Conservation (phyloP, 257 asterid genomes). For the Solanum raphanifolium region DNA sequence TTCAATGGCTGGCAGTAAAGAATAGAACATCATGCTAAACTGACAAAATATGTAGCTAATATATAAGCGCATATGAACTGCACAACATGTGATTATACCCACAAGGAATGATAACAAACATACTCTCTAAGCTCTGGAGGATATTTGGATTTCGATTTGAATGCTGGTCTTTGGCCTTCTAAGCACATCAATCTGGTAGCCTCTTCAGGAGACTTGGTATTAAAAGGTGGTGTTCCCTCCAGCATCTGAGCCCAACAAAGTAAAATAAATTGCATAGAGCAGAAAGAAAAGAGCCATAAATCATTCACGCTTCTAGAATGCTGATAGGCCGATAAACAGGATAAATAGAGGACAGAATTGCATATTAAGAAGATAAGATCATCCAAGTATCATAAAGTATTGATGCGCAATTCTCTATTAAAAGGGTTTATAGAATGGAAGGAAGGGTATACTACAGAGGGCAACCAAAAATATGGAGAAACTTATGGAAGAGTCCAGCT, state of each 20-base stretch:
- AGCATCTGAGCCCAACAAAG: slow-evolving; percentile 49
- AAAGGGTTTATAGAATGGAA: no score
- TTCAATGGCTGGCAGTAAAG: not conserved
- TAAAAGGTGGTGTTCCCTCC: slow-evolving; percentile 72
- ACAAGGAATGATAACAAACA: not conserved
- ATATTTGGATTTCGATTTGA: slow-evolving; percentile 72
- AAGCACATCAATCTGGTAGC: slow-evolving; percentile 49
- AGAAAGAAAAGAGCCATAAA: not conserved
- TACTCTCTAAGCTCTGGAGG: slow-evolving; percentile 76
- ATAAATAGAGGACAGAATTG: not conserved
- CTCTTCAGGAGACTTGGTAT: slow-evolving; percentile 70
- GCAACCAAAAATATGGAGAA: no score
- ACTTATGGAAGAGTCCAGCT: no score
- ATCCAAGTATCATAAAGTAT: not conserved
- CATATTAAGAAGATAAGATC: not conserved
- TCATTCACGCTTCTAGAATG: not conserved
- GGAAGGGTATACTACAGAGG: no score
- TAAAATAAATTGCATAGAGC: not conserved
- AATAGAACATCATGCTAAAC: not conserved
- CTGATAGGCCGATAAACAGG: not conserved
- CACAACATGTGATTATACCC: not conserved
- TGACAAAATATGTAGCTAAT: not conserved
- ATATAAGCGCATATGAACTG: not conserved
- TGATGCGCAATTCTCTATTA: not conserved
- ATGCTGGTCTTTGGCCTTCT: slow-evolving; percentile 67